Evolutionary conservation across 352 stramenopile genomes (phyloP).

Genomic region (Globisporangium nagaii): DNA sequence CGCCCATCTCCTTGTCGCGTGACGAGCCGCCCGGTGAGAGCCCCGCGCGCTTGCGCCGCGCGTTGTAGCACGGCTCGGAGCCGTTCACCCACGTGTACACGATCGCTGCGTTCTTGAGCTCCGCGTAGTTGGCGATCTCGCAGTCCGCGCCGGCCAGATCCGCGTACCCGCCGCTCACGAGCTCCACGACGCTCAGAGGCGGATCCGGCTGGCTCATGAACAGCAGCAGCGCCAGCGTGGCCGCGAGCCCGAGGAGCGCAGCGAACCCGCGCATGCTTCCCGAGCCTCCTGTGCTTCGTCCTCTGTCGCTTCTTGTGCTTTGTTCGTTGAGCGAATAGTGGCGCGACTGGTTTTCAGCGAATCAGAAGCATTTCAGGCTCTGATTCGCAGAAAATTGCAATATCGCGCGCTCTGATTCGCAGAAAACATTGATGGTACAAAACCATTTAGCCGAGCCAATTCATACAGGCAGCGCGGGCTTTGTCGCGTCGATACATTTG

Average conservation of each 20-base stretch:
- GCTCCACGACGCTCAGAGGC: constrained; percentile 38
- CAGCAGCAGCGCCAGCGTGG: constrained; percentile 39
- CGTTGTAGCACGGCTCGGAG: constrained; percentile 75
- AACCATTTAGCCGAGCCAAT: too few relatives aligned
- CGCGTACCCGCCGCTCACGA: constrained; percentile 34
- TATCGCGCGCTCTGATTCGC: too few relatives aligned
- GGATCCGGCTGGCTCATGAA: constrained; percentile 46
- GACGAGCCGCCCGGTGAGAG: constrained; percentile 57
- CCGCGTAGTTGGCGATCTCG: constrained; percentile 64
- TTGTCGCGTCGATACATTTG: too few relatives aligned
- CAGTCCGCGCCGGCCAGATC: constrained; percentile 34
- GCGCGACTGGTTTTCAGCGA: too few relatives aligned
- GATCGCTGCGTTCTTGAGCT: constrained; percentile 55
- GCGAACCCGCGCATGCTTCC: constrained; percentile 37
- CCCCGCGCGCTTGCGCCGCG: constrained; percentile 39
- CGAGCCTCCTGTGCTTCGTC: not conserved
- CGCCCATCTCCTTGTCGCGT: constrained; percentile 79
- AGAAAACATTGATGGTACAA: too few relatives aligned
- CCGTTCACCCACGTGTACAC: constrained; percentile 88
- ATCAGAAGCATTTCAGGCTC: too few relatives aligned
- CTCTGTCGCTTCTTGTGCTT: not conserved
- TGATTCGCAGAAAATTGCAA: too few relatives aligned
- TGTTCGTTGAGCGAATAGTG: too few relatives aligned
- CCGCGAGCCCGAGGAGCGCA: constrained; percentile 40
- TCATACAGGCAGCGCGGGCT: too few relatives aligned